Base-by-base conservation (phyloP, 805 yeast genomes). In the Sugiyamaella americana region DNA sequence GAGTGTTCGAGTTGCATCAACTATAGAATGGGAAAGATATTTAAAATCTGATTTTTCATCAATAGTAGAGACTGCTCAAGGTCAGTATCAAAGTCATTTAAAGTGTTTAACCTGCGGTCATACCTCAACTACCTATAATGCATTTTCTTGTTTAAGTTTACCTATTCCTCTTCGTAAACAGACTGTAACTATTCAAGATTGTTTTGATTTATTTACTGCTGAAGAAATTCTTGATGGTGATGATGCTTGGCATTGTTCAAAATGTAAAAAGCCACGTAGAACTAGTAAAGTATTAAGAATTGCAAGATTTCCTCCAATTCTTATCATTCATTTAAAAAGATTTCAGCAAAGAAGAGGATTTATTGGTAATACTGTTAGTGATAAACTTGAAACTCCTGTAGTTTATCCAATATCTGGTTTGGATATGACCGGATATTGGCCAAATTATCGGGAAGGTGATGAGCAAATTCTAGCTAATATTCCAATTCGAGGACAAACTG, bases 1-100 rank as follows among this genome's bases (percentile, higher is more conserved):
- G 58, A 84, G 94, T 0, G 72, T 87, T 2, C 72, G 96, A 48
- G 70, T 84, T 21, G 96, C 95, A 0, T 81, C 95, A 0, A 77
- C 93, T 0, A 78, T 87, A 42, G 96, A 89, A 61, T 89, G 98
- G 98, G 95, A 86, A 58, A 69, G 94, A 48, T 87, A 87, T 60
- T 67, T 87, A 46, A 80, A 79, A 48, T 75, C 85, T 18, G 87
- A 89, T 60, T 80, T 82, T 53, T 87, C 96, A 35, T 73, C 82
- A 1, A 74, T 89, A 20, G 93, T 85, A 2, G 89, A 85, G 54
- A 74, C 79, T 43, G 87, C 87, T 61, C 95, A 87, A 60, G 98
- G 97, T 1, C 97, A 89, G 64, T 84, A 82, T 57, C 73, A 84
- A 41, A 84, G 94, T n/a, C 81, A 78, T 45, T 69, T 89, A 57